Percentiles rank a stretch among this genome's conserved stretches.
Evolutionary conservation across 371 early-diverging fungal genomes (phyloP).

Genomic region (Rhizomucor pusillus): DNA sequence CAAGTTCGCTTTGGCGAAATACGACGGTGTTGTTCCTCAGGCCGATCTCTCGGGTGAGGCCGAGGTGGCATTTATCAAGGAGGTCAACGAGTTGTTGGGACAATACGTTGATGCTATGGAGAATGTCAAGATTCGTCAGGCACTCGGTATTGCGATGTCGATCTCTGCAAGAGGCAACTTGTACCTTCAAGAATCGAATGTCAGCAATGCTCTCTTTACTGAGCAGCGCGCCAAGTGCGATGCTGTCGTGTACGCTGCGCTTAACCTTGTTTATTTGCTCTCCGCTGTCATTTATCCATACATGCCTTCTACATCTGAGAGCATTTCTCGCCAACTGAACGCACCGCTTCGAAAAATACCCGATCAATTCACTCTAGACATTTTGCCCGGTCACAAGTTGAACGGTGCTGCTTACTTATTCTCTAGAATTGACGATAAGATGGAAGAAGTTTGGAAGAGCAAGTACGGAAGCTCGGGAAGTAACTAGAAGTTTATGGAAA

Average conservation of each 20-base stretch:
- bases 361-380: conserved; percentile 67
- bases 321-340: conserved; percentile 80
- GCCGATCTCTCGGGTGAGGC: conserved; percentile 45
- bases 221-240: conserved; percentile 79
- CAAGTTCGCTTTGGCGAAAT: conserved; percentile 91
- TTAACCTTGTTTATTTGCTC: conserved; percentile 89
- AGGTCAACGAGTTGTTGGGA: conserved; percentile 77
- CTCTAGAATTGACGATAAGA: conserved; percentile 80
- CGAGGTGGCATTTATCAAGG: conserved; percentile 67
- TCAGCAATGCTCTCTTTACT: conserved; percentile 84
- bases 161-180: conserved; percentile 94
- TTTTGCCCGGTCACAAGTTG: conserved; percentile 80
- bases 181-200: conserved; percentile 92
- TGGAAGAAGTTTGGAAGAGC: conserved; percentile 63
- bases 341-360: conserved; percentile 76
- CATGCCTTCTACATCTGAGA: conserved; percentile 87
- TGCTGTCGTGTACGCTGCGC: conserved; percentile 79
- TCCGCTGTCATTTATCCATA: conserved; percentile 89
- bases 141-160: conserved; percentile 87
- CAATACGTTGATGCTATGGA: conserved; percentile 85
- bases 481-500: no score
- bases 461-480: conserved; percentile 69
- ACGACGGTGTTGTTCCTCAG: conserved; percentile 76
- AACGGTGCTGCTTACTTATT: conserved; percentile 92
- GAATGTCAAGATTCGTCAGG: conserved; percentile 82